These are phyloP conservation scores for Aspergillus intermedius DNA, from an alignment of 2,329 filamentous ascomycete genomes.

Conservation along the genomic window DNA sequence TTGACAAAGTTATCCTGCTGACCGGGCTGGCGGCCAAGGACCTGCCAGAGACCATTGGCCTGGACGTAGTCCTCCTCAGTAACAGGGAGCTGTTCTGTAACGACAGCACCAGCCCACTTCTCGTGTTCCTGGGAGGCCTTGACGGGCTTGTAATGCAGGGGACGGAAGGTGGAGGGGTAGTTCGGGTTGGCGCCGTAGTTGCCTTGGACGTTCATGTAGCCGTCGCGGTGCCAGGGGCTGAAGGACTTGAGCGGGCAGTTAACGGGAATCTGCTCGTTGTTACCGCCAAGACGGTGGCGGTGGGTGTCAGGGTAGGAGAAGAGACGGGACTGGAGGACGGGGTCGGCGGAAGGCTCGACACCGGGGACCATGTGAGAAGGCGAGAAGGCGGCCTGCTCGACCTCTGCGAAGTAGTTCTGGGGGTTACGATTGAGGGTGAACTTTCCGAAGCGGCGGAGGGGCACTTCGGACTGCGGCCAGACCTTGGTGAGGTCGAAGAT, in stretches of 20 bases:
- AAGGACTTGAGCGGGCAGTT: constrained; percentile 50
- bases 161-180: constrained; percentile 42
- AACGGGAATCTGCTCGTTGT: constrained; percentile 60
- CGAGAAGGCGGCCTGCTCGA: constrained; percentile 65
- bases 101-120: constrained; percentile 36
- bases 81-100: constrained; percentile 36
- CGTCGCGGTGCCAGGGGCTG: constrained; percentile 66
- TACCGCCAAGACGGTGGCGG: constrained; percentile 56
- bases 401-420: constrained; percentile 63
- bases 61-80: constrained; percentile 42
- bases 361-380: constrained; percentile 62
- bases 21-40: constrained; percentile 40
- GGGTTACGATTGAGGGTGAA: constrained; percentile 60
- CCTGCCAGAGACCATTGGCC: constrained; percentile 39
- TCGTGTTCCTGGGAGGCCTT: constrained; percentile 40
- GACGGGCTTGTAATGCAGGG: constrained; percentile 32
- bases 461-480: constrained; percentile 59
- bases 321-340: constrained; percentile 61
- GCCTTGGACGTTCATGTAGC: constrained; percentile 59
- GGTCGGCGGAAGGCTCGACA: constrained; percentile 63
- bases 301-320: constrained; percentile 67
- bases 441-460: constrained; percentile 55
- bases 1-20: constrained; percentile 57
- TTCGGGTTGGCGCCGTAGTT: constrained; percentile 57
- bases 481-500: constrained; percentile 65